Evolutionary conservation across 495 filamentous ascomycete genomes (phyloP), one percentile per base, ranked within the genome.

Genomic region (Penicillium chermesinum): DNA sequence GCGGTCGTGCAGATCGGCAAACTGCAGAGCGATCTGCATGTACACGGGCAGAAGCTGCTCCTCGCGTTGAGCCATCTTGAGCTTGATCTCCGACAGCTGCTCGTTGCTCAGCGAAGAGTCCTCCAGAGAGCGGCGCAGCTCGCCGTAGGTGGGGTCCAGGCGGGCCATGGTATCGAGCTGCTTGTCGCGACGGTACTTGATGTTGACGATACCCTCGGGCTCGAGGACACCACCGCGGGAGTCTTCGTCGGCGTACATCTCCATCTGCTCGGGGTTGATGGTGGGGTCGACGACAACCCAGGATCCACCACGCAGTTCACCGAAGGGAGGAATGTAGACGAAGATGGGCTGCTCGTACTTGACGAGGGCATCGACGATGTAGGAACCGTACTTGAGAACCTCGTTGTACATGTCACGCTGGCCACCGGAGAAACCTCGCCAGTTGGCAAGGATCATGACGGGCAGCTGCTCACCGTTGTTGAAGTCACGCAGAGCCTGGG

Each of bases 351-450:
- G 93, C 79, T 97, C 90, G 61, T 89, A 97, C 69, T 95, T 93
- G 78, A 96, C 90, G 22, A 98, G 81, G 36, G 93, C 91, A 65
- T 98, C 93, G 51, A 98, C 93, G 58, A 98, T 98, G 79, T 91
- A 96, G 12, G 89, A 95, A 56, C 93, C 93, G 64, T 98, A 98
- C 77, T 98, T 98, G 66, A 98, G 83, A 7, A 98, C 94, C 70
- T 98, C 93, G 72, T 96, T 95, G 82, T 95, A 98, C 93, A 98
- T 98, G 68, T 98, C 93, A 58, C 90, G 88, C 72, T 98, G 93
- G 42, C 93, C 93, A 75, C 93, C 93, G 46, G 93, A 96, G 87
- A 98, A 98, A 72, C 93, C 93, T 79, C 93, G 81, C 93, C 93
- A 98, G 79, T 98, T 98, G 67, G 93, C 93, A 39, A 98, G 80